Base-by-base conservation (phyloP, 140 eudicot species). In the Bidens hawaiensis region DNA sequence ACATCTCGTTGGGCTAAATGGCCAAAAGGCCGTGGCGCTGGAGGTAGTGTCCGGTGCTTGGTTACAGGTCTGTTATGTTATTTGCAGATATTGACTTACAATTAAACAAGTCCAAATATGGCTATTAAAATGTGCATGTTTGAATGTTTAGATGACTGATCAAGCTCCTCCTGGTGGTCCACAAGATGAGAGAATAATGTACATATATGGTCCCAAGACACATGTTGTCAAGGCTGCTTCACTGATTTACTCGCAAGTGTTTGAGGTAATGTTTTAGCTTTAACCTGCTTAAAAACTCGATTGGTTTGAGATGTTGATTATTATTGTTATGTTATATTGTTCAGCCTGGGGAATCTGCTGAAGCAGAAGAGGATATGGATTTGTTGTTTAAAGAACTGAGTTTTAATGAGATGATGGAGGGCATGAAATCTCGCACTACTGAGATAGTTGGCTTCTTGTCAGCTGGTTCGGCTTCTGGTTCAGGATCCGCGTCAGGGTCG, bases 121-220 rank as follows among this genome's bases (percentile, higher is more conserved):
- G 26, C 21, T 19, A 8, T 6, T 48, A 10, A 53, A 6, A n/a
- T n/a, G n/a, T 26, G n/a, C n/a, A 31, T 0, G 13, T 53, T 11
- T 25, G 38, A 53, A 53, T 53, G 60, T 53, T n/a, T 38, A 53
- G 60, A 0, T 27, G 25, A 38, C 14, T 53, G 36, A n/a, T 26
- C 1, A 53, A 25, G 38, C 40, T 53, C 33, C 34, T 51, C 12
- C 60, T 53, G 60, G 19, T 53, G 22, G 38, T 53, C 60, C 60
- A 53, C 25, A 26, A 1, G 1, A 53, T 22, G 73, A 55, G 47
- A 57, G 73, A 56, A 6, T 22, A 41, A 57, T 68, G 34, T 7
- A 7, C 65, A n/a, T 68, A 42, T 68, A 56, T 68, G 73, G 73
- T 19, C 57, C 50, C 18, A 58, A 31, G 64, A 6, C 52, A 22